These are phyloP conservation scores for Carallia brachiata DNA, from an alignment of 345 rosid species.

Conservation along the genomic window DNA sequence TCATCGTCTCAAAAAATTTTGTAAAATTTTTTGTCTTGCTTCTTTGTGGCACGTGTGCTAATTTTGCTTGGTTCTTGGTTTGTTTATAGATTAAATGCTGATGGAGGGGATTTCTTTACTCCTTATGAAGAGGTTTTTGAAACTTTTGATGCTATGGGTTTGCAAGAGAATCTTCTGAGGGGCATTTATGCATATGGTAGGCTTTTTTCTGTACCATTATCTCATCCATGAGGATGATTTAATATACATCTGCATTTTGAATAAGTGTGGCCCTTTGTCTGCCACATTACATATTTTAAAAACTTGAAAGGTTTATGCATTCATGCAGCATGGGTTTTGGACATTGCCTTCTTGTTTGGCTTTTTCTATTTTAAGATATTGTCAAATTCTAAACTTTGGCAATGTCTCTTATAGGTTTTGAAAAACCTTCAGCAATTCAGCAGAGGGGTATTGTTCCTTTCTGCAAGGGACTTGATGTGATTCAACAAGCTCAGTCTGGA, in stretches of 20 bases:
- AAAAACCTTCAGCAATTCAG: constrained; percentile 33
- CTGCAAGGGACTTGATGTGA: constrained; percentile 29
- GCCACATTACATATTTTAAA: not conserved
- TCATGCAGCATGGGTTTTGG: not conserved
- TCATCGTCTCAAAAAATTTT: too few relatives aligned
- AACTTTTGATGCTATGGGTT: constrained; percentile 50
- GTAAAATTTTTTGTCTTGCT: too few relatives aligned
- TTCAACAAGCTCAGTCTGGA: constrained; percentile 34
- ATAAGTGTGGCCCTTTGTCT: not conserved
- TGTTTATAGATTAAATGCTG: constrained; percentile 27
- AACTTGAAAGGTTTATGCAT: not conserved
- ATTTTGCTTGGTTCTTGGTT: not conserved
- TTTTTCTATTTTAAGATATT: not conserved
- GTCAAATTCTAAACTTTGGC: not conserved
- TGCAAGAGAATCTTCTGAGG: constrained; percentile 42
- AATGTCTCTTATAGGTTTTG: constrained; percentile 12
- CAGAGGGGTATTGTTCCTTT: constrained; percentile 32
- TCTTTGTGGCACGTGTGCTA: not conserved
- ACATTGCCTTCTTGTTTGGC: not conserved
- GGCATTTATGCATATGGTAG: constrained; percentile 30
- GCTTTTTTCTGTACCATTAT: not conserved
- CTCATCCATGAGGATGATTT: not conserved
- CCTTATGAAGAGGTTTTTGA: constrained; percentile 44
- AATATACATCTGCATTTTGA: not conserved
- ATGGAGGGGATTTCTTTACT: constrained; percentile 41